A percentile compares a stretch with the other conserved stretches of the same genome.
These are phyloP conservation scores for Globisporangium parvum DNA, from an alignment of 352 stramenopile genomes.

Conservation along the genomic window DNA sequence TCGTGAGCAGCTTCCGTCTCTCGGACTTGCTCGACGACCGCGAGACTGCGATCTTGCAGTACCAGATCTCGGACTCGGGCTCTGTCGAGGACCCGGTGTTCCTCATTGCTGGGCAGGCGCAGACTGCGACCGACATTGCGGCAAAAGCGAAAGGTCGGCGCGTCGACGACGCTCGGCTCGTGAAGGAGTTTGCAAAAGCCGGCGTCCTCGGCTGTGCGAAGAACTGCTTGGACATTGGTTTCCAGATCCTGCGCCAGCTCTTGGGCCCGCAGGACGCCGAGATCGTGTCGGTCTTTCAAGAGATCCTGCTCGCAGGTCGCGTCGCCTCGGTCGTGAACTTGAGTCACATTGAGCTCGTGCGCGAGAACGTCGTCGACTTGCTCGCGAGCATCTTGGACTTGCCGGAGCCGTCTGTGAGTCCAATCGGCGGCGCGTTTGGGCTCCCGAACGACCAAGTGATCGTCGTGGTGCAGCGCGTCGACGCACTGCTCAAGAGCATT, in stretches of 20 bases:
- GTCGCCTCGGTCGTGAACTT: conserved; percentile 62
- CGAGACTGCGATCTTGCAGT: conserved; percentile 84
- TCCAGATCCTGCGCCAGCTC: conserved; percentile 77
- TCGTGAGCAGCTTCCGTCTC: conserved; percentile 84
- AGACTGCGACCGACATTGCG: conserved; percentile 61
- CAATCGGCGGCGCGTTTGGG: conserved; percentile 37
- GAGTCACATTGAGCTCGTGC: conserved; percentile 64
- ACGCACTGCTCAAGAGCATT: conserved; percentile 74
- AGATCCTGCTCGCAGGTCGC: conserved; percentile 48
- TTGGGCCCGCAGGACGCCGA: conserved; percentile 64
- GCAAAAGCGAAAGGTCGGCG: conserved; percentile 49
- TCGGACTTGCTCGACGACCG: conserved; percentile 84
- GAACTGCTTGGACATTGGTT: conserved; percentile 76
- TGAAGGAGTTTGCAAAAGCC: conserved; percentile 72
- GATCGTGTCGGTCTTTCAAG: conserved; percentile 57
- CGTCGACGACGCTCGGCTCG: conserved; percentile 48
- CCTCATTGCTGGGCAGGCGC: conserved; percentile 76
- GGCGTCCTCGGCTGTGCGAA: conserved; percentile 62
- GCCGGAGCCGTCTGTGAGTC: conserved; percentile 63
- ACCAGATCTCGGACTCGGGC: conserved; percentile 81
- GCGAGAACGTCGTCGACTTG: conserved; percentile 81
- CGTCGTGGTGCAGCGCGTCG: conserved; percentile 69
- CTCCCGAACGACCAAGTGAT: conserved; percentile 75
- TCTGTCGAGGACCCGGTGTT: conserved; percentile 83
- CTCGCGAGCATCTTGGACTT: conserved; percentile 81